Percentiles rank a stretch among this genome's conserved stretches.
phyloP scores from a whole-genome alignment of 2,329 filamentous ascomycete species.

The Dichotomopilus funicola region DNA sequence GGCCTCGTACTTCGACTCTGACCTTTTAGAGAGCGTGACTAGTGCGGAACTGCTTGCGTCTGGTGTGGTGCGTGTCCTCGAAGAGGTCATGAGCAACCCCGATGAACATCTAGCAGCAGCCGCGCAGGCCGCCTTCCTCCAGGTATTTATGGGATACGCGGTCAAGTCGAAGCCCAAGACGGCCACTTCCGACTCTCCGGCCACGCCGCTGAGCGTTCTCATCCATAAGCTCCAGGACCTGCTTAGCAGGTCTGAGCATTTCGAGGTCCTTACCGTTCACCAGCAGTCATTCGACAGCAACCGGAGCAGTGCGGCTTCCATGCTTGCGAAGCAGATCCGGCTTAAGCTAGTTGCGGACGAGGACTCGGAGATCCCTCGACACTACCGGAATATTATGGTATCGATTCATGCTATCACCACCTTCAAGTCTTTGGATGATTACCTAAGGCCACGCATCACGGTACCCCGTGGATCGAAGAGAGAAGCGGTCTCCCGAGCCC shows the following conservation, averaged over 20 bases:
- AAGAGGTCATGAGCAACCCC: conserved; percentile 72
- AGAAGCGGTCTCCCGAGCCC: conserved; percentile 57
- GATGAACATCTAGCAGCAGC: conserved; percentile 55
- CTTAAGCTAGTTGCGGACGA: conserved; percentile 85
- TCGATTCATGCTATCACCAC: conserved; percentile 97
- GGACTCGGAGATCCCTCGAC: conserved; percentile 78
- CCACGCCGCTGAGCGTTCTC: conserved; percentile 82
- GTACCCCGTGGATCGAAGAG: conserved; percentile 58
- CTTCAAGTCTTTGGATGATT: conserved; percentile 94
- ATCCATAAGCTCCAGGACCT: conserved; percentile 93
- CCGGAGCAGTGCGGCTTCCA: conserved; percentile 83
- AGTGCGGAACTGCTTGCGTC: conserved; percentile 92
- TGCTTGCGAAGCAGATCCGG: conserved; percentile 92
- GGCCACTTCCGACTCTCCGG: conserved; percentile 59
- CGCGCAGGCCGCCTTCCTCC: conserved; percentile 77
- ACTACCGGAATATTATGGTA: conserved; percentile 93
- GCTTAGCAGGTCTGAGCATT: conserved; percentile 93
- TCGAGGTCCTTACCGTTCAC: conserved; percentile 93
- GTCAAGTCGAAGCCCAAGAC: conserved; percentile 61
- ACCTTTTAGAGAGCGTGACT: conserved; percentile 86
- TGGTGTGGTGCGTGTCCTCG: conserved; percentile 75
- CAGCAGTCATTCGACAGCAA: conserved; percentile 87
- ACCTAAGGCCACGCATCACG: conserved; percentile 82
- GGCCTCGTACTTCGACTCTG: conserved; percentile 78
- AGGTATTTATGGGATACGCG: conserved; percentile 80